Evolutionary conservation across 495 filamentous ascomycete genomes (phyloP).

Genomic region (Chaetomidium leptoderma): DNA sequence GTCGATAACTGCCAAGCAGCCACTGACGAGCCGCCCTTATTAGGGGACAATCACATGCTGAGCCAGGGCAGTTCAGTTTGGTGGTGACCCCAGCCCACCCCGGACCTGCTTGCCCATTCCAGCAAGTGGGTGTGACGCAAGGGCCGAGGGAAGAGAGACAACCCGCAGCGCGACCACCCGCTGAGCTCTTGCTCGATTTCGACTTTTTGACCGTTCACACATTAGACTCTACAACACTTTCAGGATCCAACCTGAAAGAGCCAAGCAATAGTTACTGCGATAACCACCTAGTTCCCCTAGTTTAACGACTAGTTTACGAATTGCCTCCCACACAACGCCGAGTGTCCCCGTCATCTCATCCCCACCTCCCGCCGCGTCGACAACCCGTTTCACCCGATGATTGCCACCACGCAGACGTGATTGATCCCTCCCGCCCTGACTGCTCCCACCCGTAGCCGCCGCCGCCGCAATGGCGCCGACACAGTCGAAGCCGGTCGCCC

Average conservation of each 20-base stretch:
- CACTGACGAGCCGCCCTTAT: background rate
- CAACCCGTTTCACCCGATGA: slow-evolving; percentile 16
- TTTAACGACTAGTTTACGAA: too few species aligned
- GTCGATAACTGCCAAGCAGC: background rate
- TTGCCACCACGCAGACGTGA: slow-evolving; percentile 7
- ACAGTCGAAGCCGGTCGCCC: slow-evolving; percentile 68
- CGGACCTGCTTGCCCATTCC: slow-evolving; percentile 22
- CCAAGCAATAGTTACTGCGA: too few species aligned
- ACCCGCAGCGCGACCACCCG: background rate
- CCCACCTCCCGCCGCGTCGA: background rate
- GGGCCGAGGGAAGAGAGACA: slow-evolving; percentile 20
- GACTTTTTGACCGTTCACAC: too few species aligned
- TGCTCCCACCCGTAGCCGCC: background rate
- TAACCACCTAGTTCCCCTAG: too few species aligned
- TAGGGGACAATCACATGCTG: slow-evolving; percentile 32
- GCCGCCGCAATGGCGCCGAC: slow-evolving; percentile 57
- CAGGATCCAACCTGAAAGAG: too few species aligned
- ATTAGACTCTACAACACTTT: too few species aligned
- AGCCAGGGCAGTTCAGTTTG: background rate
- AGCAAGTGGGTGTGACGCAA: slow-evolving; percentile 39
- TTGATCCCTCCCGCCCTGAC: background rate
- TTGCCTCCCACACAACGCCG: too few species aligned
- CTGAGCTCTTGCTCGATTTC: background rate
- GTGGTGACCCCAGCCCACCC: too few species aligned
- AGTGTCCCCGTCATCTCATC: background rate